Base-by-base conservation (phyloP, 108 stramenopile genomes). In the Cylindrotheca closterium region DNA sequence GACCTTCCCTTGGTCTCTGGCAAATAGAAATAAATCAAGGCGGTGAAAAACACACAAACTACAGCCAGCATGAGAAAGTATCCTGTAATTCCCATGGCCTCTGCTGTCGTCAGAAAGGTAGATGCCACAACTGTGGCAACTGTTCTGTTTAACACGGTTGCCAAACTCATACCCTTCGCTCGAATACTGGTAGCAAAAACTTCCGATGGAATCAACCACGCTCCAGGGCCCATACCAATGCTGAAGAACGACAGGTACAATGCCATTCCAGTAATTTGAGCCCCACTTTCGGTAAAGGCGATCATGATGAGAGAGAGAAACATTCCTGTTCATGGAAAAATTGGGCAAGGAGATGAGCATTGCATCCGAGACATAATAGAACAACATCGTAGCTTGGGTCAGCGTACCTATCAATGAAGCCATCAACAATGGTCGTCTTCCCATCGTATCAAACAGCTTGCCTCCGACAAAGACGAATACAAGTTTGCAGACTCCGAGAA, bases 171-270 rank as follows among this genome's bases (percentile, higher is more conserved):
- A 12, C 88, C 95, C 70, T 92, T 93, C 25, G 91, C 91, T 8
- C 95, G 87, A 54, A 93, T 89, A 33, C 70, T 74, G 30, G 78
- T 92, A 47, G 80, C 55, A 65, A 96, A 96, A 5, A 93, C 79
- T 71, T 96, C 95, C 19, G 91, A 79, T 1, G 91, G 83, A 56
- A 93, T 77, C 18, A 93, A 73, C 95, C 95, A 96, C 8, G 84
- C 79, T 0, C 84, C 91, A 30, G 93, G 88, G 12, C 90, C 91
- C 80, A 89, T 77, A 51, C 95, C 95, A 60, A 92, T 30, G 49
- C 77, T 79, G 68, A 93, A 96, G 65, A 89, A 85, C 3, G 89
- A 77, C 59, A 96, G 50, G 49, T 91, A 94, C 53, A 85, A 37
- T 21, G 58, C 55, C 37, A 84, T 46, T 30, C 72, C 78, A 49